Evolutionary conservation across 2,329 filamentous ascomycete genomes (phyloP), one percentile per base, ranked within the genome.

Genomic region (Beauveria scarabaeidicola): DNA sequence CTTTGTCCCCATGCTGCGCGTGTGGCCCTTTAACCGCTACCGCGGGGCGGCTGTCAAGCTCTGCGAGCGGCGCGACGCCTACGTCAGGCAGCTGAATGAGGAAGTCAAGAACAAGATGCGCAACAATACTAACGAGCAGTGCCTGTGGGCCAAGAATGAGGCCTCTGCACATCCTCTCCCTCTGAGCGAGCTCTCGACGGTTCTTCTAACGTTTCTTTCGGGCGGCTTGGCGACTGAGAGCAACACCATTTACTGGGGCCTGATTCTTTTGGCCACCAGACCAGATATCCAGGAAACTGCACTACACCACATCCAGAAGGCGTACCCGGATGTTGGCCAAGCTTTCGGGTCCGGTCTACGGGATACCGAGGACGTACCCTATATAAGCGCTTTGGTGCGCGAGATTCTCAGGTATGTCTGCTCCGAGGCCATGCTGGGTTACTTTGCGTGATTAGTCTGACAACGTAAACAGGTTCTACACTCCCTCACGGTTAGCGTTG

Each of bases 21-120:
- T 50, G 3, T 57, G 54, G 54, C 54, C 54, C 2, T 41, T 57
- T 13, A 50, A 57, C 15, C 53, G 32, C 10, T 57, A 57, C 15
- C 44, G 44, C 9, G 17, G 43, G 19, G 19, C 13, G 19, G 54
- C 54, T 6, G 17, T 23, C 19, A 25, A 41, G 21, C 54, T 57
- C n/a, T 41, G 54, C 54, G 54, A 48, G 44, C 54, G 54, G 1
- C 54, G 54, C 44, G 54, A 57, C 29, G 54, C 43, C 15, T 57
- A 57, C 36, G 54, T 57, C 15, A 17, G 29, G 3, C 43, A 40
- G 27, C 54, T 57, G 9, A 57, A 57, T 21, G 54, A 57, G 3
- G 54, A 57, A 17, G 44, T 57, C 41, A 48, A 41, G 29, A 44
- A 21, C 9, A 56, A 57, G 44, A 48, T 50, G 29, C 54, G 44